Evolutionary conservation across 2,329 filamentous ascomycete species (phyloP).

Genomic region (Fonsecaea multimorphosa): DNA sequence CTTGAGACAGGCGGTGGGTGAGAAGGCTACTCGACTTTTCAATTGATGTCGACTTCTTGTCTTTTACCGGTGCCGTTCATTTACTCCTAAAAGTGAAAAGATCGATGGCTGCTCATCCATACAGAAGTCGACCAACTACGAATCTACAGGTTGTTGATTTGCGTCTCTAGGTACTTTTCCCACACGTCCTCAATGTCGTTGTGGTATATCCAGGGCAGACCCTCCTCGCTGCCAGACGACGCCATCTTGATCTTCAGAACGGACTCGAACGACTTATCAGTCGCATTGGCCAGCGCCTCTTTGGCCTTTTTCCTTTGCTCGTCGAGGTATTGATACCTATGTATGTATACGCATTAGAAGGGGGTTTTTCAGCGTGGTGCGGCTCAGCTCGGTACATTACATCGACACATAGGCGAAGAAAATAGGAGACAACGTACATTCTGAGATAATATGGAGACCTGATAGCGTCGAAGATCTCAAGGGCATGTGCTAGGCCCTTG

Average conservation of each 20-base stretch:
- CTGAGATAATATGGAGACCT: constrained; percentile 50
- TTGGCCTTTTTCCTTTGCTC: constrained; percentile 33
- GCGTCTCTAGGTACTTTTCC: constrained; percentile 37
- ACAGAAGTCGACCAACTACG: too few species aligned
- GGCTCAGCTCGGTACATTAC: too few species aligned
- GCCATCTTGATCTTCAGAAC: constrained; percentile 43
- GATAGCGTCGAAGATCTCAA: constrained; percentile 49
- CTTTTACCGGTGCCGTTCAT: too few species aligned
- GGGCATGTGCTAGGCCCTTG: constrained; percentile 41
- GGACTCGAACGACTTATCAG: constrained; percentile 42
- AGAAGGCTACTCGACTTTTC: too few species aligned
- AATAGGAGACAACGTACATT: constrained; percentile 42
- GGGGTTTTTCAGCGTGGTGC: too few species aligned
- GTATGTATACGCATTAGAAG: too few species aligned
- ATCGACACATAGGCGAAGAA: too few species aligned
- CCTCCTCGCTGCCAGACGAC: constrained; percentile 42
- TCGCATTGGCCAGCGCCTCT: constrained; percentile 33
- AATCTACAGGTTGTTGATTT: too few species aligned
- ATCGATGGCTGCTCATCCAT: too few species aligned
- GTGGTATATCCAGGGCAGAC: constrained; percentile 52
- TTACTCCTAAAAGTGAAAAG: too few species aligned
- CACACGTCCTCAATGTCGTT: constrained; percentile 51
- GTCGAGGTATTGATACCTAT: constrained; percentile 46
- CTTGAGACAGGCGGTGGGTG: too few species aligned
- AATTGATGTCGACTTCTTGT: too few species aligned